phyloP scores from a whole-genome alignment of 352 stramenopile genomes.

The Plasmopara muralis region DNA sequence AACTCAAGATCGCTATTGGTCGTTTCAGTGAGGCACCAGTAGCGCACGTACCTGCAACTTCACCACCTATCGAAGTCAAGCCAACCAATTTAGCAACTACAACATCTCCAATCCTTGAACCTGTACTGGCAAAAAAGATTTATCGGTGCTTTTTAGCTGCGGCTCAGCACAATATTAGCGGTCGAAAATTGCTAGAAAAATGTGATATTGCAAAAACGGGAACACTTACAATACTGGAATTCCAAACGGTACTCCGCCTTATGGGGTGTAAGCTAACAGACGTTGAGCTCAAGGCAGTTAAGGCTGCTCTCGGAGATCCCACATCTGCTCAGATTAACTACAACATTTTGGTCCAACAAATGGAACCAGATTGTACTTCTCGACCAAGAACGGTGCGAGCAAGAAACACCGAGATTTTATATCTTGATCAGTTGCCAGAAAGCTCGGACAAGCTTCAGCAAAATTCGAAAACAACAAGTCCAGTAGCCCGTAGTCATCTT shows the following conservation, averaged over 20 bases:
- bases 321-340: conserved; percentile 47
- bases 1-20: conserved; percentile 19
- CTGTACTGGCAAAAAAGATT: conserved; percentile 50
- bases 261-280: conserved; percentile 60
- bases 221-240: conserved; percentile 53
- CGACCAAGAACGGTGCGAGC: conserved; percentile 21
- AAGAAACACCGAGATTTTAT: conserved; percentile 9
- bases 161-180: conserved; percentile 72
- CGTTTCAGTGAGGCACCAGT: conserved; percentile 10
- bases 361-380: conserved; percentile 21
- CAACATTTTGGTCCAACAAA: conserved; percentile 37
- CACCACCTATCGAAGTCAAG: conserved; percentile 21
- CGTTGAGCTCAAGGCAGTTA: conserved; percentile 44
- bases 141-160: conserved; percentile 56
- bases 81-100: conserved; percentile 9
- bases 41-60: not conserved
- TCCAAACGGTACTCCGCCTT: conserved; percentile 69
- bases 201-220: conserved; percentile 51
- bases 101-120: conserved; percentile 13
- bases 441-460: conserved; percentile 11
- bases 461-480: conserved; percentile 13
- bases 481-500: conserved; percentile 6
- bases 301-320: conserved; percentile 37
- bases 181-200: conserved; percentile 61
- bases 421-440: conserved; percentile 11